Percentiles rank a stretch among this genome's conserved stretches.
Conservation (phyloP, 75 land plant genomes). For the Cryptomeria japonica region DNA sequence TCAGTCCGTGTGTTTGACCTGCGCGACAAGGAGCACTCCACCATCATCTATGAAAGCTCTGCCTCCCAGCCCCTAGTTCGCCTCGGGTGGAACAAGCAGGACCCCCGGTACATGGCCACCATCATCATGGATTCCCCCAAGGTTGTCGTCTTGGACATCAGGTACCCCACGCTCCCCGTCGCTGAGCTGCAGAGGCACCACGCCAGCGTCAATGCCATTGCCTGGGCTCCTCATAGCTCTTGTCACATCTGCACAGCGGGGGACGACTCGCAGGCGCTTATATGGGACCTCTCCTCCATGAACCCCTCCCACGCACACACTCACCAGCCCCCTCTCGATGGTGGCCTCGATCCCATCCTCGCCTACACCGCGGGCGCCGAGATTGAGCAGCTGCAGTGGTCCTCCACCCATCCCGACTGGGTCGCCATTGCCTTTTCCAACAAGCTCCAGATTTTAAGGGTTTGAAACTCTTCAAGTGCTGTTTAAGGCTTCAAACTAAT, state of each 20-base stretch:
- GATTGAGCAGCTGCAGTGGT: slow-evolving; percentile 80
- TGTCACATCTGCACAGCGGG: slow-evolving; percentile 79
- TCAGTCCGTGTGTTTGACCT: slow-evolving; percentile 68
- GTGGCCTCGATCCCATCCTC: slow-evolving; percentile 62
- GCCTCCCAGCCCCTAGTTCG: slow-evolving; percentile 60
- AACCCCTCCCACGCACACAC: slow-evolving; percentile 55
- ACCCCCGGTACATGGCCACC: slow-evolving; percentile 77
- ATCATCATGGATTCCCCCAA: slow-evolving; percentile 67
- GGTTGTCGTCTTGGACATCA: slow-evolving; percentile 66
- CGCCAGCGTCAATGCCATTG: slow-evolving; percentile 65
- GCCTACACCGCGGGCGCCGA: slow-evolving; percentile 72
- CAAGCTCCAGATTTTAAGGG: slow-evolving; percentile 68
- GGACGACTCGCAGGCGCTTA: slow-evolving; percentile 72
- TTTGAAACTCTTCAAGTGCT: slow-evolving; percentile 15
- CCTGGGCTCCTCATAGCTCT: slow-evolving; percentile 76
- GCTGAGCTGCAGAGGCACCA: slow-evolving; percentile 74
- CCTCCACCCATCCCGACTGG: slow-evolving; percentile 69
- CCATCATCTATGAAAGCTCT: slow-evolving; percentile 67
- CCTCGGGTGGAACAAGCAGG: slow-evolving; percentile 74
- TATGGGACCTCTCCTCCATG: slow-evolving; percentile 77
- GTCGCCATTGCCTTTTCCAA: slow-evolving; percentile 70
- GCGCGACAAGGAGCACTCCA: slow-evolving; percentile 72
- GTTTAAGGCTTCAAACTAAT: not conserved
- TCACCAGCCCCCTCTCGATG: slow-evolving; percentile 46
- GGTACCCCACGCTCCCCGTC: slow-evolving; percentile 61